Conservation (phyloP, 129 eudicot species). For the Tagetes patula region DNA sequence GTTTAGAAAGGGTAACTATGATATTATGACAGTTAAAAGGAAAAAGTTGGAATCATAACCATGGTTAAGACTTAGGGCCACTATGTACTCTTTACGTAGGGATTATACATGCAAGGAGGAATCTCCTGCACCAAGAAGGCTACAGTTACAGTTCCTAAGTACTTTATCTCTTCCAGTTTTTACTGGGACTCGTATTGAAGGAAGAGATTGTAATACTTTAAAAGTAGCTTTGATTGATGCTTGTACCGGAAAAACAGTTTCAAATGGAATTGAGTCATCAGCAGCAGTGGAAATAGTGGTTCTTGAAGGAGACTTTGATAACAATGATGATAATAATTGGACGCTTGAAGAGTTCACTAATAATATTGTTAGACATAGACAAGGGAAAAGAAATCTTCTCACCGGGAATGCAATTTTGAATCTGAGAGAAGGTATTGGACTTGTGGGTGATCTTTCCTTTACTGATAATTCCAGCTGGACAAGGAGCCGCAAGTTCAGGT, state of each 20-base stretch:
- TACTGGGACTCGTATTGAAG: constrained; percentile 94
- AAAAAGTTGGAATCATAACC: background rate
- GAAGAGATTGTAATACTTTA: constrained; percentile 60
- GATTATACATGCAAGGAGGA: constrained; percentile 48
- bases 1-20: background rate
- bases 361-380: constrained; percentile 76
- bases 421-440: constrained; percentile 69
- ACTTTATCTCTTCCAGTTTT: constrained; percentile 79
- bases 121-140: constrained; percentile 58
- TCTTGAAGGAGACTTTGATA: constrained; percentile 96
- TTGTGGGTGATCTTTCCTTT: constrained; percentile 69
- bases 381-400: constrained; percentile 82
- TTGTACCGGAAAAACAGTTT: constrained; percentile 58
- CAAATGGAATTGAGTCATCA: constrained; percentile 55
- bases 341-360: constrained; percentile 63
- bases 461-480: constrained; percentile 99
- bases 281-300: constrained; percentile 82
- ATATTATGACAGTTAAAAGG: background rate
- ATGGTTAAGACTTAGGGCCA: constrained; percentile 24
- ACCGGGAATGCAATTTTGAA: constrained; percentile 53
- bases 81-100: constrained; percentile 41
- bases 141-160: constrained; percentile 60
- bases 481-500: constrained; percentile 89
- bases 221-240: constrained; percentile 75
- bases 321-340: constrained; percentile 61